A percentile compares a stretch with the other conserved stretches of the same genome.
Evolutionary conservation across 805 yeast genomes (phyloP).

Genomic region (Saccharomycopsis capsularis): DNA sequence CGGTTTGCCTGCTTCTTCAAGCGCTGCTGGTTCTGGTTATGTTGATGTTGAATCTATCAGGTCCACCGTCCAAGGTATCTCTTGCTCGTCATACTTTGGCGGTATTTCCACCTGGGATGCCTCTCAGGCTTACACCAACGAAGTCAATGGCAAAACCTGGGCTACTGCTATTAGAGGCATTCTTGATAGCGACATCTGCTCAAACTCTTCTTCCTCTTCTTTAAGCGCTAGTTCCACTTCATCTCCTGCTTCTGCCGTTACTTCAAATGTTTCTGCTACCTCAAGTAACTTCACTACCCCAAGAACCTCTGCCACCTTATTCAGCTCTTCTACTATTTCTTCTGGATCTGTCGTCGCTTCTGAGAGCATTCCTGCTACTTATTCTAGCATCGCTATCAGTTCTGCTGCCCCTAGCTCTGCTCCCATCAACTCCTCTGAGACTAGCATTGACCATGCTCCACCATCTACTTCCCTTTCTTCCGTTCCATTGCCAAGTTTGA

Average conservation of each 20-base stretch:
- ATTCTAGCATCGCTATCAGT: background rate
- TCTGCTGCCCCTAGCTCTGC: background rate
- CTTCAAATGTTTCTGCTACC: conserved; percentile 3
- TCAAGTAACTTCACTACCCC: conserved; percentile 11
- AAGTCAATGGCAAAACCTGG: conserved; percentile 19
- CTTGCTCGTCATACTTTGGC: conserved; percentile 45
- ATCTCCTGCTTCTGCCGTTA: conserved; percentile 6
- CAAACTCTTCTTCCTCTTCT: background rate
- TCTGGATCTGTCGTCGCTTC: too few relatives aligned
- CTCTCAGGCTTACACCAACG: conserved; percentile 49
- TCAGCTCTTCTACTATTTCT: too few relatives aligned
- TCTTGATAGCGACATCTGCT: conserved; percentile 26
- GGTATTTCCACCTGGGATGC: conserved; percentile 94
- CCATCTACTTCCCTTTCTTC: background rate
- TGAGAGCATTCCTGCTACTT: too few relatives aligned
- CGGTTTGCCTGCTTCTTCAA: conserved; percentile 52
- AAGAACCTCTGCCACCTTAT: conserved; percentile 4
- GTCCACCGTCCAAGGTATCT: conserved; percentile 26
- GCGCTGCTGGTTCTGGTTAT: conserved; percentile 55
- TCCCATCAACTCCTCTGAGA: background rate
- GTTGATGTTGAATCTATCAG: conserved; percentile 36
- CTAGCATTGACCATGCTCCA: background rate
- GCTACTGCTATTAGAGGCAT: conserved; percentile 11
- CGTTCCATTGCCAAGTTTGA: too few relatives aligned
- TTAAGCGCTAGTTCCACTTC: conserved; percentile 2